A percentile compares a stretch with the other conserved stretches of the same genome.
phyloP scores from a whole-genome alignment of 495 filamentous ascomycete genomes.

The Bacidia rubella region DNA sequence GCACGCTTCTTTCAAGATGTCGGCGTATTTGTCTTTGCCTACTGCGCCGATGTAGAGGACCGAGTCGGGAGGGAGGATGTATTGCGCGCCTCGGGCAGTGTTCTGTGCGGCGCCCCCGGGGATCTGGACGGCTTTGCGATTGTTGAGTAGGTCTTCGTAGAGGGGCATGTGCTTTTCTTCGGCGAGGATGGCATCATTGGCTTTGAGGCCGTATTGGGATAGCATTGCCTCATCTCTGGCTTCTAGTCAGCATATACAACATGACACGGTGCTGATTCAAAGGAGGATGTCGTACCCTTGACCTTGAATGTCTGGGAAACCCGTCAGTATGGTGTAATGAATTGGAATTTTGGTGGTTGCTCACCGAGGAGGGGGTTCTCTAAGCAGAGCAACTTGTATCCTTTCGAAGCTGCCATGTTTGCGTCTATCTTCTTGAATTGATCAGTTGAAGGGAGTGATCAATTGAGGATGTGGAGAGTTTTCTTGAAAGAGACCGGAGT shows the following conservation, averaged over 20 bases:
- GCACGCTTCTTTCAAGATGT: constrained; percentile 65
- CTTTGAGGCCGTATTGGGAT: constrained; percentile 82
- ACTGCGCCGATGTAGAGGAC: constrained; percentile 88
- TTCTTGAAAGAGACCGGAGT: not conserved
- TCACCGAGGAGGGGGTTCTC: constrained; percentile 93
- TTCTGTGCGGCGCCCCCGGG: constrained; percentile 97
- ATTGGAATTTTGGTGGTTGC: constrained; percentile 18
- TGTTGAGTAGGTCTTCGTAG: constrained; percentile 82
- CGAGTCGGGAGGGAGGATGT: constrained; percentile 75
- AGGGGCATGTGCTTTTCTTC: constrained; percentile 77
- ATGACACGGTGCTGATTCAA: constrained; percentile 2
- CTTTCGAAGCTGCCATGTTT: constrained; percentile 57
- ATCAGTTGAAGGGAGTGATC: not conserved
- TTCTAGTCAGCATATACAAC: not conserved
- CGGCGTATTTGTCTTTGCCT: constrained; percentile 81
- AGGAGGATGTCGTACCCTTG: constrained; percentile 40
- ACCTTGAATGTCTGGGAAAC: constrained; percentile 70
- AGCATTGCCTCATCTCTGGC: constrained; percentile 60
- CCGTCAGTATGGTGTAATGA: constrained; percentile 9
- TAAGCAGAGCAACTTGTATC: constrained; percentile 75
- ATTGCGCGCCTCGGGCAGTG: constrained; percentile 89
- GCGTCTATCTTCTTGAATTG: not conserved
- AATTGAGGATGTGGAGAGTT: not conserved
- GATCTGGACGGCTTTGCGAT: constrained; percentile 82
- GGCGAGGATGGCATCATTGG: constrained; percentile 94